phyloP scores from a whole-genome alignment of 345 rosid species.

The Melastoma malabathricum region DNA sequence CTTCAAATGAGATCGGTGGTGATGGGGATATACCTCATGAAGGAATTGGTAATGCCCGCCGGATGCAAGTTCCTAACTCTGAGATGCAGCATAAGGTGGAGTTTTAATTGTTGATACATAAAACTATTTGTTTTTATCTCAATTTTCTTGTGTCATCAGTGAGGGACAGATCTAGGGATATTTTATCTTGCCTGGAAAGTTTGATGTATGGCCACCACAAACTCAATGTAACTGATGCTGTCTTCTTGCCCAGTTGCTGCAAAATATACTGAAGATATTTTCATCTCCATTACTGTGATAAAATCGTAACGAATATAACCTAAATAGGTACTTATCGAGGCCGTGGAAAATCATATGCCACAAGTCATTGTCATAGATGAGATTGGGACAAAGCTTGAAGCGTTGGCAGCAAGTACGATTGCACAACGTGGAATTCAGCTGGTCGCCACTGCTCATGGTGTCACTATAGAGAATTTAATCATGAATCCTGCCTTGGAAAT shows the following conservation, averaged over 20 bases:
- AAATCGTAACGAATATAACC: background rate
- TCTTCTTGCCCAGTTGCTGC: background rate
- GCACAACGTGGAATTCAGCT: conserved; percentile 94
- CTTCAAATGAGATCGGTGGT: conserved; percentile 94
- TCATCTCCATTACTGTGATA: background rate
- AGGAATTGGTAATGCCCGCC: conserved; percentile 82
- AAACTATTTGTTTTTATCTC: background rate
- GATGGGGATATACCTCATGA: conserved; percentile 97
- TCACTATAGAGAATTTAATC: conserved; percentile 67
- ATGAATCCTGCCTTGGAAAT: conserved; percentile 87
- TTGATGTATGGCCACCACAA: too few species aligned
- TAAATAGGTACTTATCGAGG: conserved; percentile 67
- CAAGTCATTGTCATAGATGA: conserved; percentile 94
- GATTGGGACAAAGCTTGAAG: conserved; percentile 92
- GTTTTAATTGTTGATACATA: conserved; percentile 2
- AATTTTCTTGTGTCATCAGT: background rate
- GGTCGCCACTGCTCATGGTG: conserved; percentile 91
- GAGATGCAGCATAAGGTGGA: conserved; percentile 80
- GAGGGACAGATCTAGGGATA: too few species aligned
- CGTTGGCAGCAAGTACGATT: conserved; percentile 86
- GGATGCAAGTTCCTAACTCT: conserved; percentile 90
- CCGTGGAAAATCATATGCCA: conserved; percentile 94
- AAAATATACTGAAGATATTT: background rate
- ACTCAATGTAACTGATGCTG: too few species aligned
- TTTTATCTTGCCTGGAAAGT: too few species aligned